Evolutionary conservation across 78 protist species (phyloP), one percentile per base, ranked within the genome.

Genomic region (Speleostelium caveatum): DNA sequence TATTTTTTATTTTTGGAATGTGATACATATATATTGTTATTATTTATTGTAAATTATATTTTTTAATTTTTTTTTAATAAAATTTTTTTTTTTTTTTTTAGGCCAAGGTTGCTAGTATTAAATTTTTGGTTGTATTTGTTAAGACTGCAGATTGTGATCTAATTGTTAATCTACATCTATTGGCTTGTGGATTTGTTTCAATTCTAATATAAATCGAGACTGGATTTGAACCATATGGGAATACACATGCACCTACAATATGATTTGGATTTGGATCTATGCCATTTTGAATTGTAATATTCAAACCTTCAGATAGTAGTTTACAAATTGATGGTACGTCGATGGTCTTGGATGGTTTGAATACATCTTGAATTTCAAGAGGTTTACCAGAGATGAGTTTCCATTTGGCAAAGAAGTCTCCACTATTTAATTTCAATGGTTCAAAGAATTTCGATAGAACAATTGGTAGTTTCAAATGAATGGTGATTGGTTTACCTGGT

Each of bases 191-290:
- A 60, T 95, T 95, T 0, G 92, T 55, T 83, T 95, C 96, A n/a
- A 95, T 71, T 53, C 97, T 67, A 35, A 95, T 24, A 19, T 88
- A 53, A 22, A 71, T 65, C 8, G 22, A 39, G 22, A 83, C 41
- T 69, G 79, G 93, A 59, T 59, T 74, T 24, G 61, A 56, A 38
- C 59, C 68, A 8, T 60, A 83, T 35, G 95, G 77, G 73, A 63
- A 89, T 3, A 77, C 76, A 53, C 94, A 95, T 3, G 96, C 86
- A 6, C 87, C 94, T 2, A 97, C 98, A 0, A 80, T 2, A 55
- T 97, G 95, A 60, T 51, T 75, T 51, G 95, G 92, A 33, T 92
- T 94, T 45, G 96, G 96, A 78, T 97, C 98, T 3, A 97, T 85
- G 8, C 86, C 87, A 42, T 59, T 69, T 0, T 91, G 32, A 32